Evolutionary conservation across 2,329 filamentous ascomycete genomes (phyloP).

Genomic region (Colletotrichum musae): DNA sequence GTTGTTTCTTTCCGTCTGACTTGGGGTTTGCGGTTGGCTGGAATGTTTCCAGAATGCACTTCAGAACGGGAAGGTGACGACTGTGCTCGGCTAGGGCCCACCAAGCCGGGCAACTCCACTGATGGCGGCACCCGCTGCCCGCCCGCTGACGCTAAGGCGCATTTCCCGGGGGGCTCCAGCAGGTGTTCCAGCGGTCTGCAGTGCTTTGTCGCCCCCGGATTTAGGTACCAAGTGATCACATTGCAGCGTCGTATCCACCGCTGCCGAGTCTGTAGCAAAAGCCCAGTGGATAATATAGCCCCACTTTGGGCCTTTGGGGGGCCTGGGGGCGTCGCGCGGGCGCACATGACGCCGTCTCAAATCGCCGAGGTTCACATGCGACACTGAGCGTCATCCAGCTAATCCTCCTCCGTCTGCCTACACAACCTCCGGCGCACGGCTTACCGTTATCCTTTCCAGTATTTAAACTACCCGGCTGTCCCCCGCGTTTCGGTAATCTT

Average conservation of each 20-base stretch:
- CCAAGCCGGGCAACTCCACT: background rate
- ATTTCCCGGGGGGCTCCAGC: too few relatives aligned
- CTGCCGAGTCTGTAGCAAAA: background rate
- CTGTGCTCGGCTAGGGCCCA: background rate
- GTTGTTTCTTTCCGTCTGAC: background rate
- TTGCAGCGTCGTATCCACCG: background rate
- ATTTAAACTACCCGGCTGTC: conserved; percentile 37
- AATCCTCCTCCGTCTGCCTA: conserved; percentile 31
- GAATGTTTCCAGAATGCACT: conserved; percentile 16
- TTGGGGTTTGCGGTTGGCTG: background rate
- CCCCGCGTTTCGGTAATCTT: conserved; percentile 25
- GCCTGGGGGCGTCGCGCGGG: conserved; percentile 17
- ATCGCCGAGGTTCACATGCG: conserved; percentile 44
- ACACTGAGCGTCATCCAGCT: conserved; percentile 39
- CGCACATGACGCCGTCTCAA: conserved; percentile 38
- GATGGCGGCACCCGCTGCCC: conserved; percentile 8
- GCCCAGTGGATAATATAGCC: too few relatives aligned
- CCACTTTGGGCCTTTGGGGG: background rate
- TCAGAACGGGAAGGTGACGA: background rate
- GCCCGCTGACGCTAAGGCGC: too few relatives aligned
- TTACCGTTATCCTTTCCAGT: conserved; percentile 31
- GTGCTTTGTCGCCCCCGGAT: background rate
- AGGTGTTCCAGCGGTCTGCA: conserved; percentile 3
- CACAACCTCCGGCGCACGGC: conserved; percentile 35
- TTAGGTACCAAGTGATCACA: background rate